These are phyloP conservation scores for Puccinia horiana DNA, from an alignment of 1,284 basidiomycete genomes.

Conservation along the genomic window DNA sequence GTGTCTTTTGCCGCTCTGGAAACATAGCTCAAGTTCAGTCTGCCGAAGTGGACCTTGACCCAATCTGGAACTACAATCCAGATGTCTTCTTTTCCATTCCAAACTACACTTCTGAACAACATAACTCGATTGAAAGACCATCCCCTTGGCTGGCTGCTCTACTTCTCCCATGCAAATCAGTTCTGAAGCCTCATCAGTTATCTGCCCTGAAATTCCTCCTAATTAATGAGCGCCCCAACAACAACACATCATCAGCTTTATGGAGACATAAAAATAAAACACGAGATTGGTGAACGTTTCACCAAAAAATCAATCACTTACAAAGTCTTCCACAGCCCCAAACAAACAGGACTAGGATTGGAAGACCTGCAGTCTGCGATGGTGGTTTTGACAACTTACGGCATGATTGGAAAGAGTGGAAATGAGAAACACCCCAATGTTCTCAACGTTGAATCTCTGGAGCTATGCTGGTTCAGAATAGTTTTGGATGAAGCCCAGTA, in stretches of 20 bases:
- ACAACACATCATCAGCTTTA: constrained; percentile 1
- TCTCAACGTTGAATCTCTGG: not conserved
- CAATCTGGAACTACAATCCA: no score
- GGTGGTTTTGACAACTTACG: constrained; percentile 12
- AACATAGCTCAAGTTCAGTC: no score
- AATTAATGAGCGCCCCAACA: not conserved
- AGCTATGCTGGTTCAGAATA: constrained; percentile 16
- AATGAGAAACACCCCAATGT: constrained; percentile 4
- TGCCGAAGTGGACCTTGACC: no score
- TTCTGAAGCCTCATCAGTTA: not conserved
- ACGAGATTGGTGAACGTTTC: not conserved
- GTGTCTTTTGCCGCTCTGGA: no score
- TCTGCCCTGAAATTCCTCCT: not conserved
- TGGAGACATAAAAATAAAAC: not conserved
- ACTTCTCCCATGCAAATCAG: not conserved
- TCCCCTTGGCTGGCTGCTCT: not conserved
- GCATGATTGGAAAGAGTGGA: not conserved
- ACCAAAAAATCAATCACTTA: not conserved
- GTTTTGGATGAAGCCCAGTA: constrained; percentile 1
- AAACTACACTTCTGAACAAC: not conserved
- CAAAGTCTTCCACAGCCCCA: not conserved
- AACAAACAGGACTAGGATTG: not conserved
- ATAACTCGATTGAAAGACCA: not conserved
- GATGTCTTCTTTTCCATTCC: constrained; percentile 5
- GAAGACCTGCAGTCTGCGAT: not conserved